Evolutionary conservation across 495 filamentous ascomycete genomes (phyloP).

Genomic region (Penicillium malachiteum): DNA sequence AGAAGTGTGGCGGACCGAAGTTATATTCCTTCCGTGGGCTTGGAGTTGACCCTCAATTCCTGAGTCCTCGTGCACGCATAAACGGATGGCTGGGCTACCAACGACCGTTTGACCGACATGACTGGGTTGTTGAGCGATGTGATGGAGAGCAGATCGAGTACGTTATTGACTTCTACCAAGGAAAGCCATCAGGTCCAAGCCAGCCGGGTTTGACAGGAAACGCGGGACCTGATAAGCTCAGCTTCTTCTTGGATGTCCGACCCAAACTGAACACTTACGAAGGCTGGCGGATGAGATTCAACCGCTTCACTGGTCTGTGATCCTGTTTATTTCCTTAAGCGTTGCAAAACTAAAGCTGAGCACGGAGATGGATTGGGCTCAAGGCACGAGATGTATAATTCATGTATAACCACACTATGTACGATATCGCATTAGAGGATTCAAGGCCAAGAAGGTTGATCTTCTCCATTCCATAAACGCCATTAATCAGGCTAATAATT

Average conservation of each 20-base stretch:
- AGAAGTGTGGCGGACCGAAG: constrained; percentile 73
- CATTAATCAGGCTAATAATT: constrained; percentile 11
- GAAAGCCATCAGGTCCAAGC: constrained; percentile 46
- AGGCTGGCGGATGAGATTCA: constrained; percentile 79
- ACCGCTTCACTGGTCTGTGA: constrained; percentile 59
- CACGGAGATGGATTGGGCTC: constrained; percentile 23
- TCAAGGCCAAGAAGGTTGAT: constrained; percentile 15
- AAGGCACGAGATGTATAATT: constrained; percentile 34
- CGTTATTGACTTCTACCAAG: constrained; percentile 96
- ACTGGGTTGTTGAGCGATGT: constrained; percentile 95
- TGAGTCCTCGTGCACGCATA: constrained; percentile 80
- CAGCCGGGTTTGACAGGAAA: constrained; percentile 36
- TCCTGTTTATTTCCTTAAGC: background rate
- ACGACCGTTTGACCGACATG: constrained; percentile 90
- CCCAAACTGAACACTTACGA: constrained; percentile 93
- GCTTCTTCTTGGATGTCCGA: constrained; percentile 91
- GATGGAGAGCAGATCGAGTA: constrained; percentile 83
- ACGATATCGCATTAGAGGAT: constrained; percentile 31
- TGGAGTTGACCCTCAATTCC: constrained; percentile 56
- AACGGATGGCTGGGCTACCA: constrained; percentile 84
- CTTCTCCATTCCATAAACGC: constrained; percentile 25
- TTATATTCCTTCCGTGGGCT: constrained; percentile 79
- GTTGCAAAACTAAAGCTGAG: constrained; percentile 1
- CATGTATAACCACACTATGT: constrained; percentile 44
- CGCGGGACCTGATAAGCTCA: constrained; percentile 63